phyloP scores from a whole-genome alignment of 306 rosid genomes.

The Phaseolus lunatus region DNA sequence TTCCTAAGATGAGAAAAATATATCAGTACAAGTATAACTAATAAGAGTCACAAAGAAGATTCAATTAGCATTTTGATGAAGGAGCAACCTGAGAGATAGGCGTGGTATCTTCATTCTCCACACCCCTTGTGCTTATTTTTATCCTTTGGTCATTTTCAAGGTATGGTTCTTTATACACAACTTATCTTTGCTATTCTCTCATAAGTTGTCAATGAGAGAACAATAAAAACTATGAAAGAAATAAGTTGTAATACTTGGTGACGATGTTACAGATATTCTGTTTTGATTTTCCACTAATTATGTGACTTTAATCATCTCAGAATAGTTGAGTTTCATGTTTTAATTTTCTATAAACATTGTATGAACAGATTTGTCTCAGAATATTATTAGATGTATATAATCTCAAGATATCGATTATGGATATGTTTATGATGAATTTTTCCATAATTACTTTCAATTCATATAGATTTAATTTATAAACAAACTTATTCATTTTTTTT shows the following conservation, averaged over 20 bases:
- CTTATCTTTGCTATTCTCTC: too few relatives aligned
- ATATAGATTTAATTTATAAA: too few relatives aligned
- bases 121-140: slow-evolving; percentile 81
- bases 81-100: slow-evolving; percentile 70
- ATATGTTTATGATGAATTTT: too few relatives aligned
- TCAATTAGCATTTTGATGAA: slow-evolving; percentile 27
- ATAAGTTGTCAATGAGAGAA: too few relatives aligned
- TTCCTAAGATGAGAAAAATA: slow-evolving; percentile 53
- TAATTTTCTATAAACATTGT: too few relatives aligned
- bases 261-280: not conserved
- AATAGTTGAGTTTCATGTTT: too few relatives aligned
- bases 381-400: too few relatives aligned
- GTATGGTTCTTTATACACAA: slow-evolving; percentile 72
- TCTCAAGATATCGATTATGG: too few relatives aligned
- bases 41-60: not conserved
- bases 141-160: slow-evolving; percentile 64
- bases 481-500: too few relatives aligned
- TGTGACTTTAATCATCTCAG: too few relatives aligned
- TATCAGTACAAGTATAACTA: slow-evolving; percentile 23
- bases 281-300: not conserved
- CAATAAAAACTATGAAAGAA: slow-evolving; percentile 43
- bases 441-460: too few relatives aligned
- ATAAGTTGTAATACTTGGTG: not conserved
- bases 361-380: not conserved
- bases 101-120: slow-evolving; percentile 73